Base-by-base conservation (phyloP, 1,284 basidiomycete genomes). In the Trichosporon inkin region DNA sequence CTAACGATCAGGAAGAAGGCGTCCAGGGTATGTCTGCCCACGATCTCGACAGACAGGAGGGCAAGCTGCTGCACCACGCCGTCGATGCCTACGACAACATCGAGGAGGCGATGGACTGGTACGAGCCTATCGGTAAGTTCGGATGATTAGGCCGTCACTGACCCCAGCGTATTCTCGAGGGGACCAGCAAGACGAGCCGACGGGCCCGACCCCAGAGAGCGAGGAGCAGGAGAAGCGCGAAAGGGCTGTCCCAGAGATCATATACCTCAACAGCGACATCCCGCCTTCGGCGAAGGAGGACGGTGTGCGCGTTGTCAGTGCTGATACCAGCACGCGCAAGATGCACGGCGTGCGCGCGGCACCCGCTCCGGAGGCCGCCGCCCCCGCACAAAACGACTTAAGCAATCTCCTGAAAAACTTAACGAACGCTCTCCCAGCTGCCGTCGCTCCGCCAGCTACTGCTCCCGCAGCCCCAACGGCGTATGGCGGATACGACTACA, bases 101-200 rank as follows among this genome's bases (percentile, higher is more conserved):
- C 28, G 66, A 68, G 19, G 63, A 62, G 34, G 60, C 44, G n/a
- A 67, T 71, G 11, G 69, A 71, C 10, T 76, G 74, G 74, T 70
- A 69, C 53, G 68, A 71, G 37, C 73, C 64, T 14, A 7, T 22
- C 5, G 28, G 60, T 58, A 20, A 63, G 62, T 62, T 16, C n/a
- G 10, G 3, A 14, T 13, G 16, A 28, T 28, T 34, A 3, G 0
- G 19, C 8, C 7, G 40, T 10, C 6, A 16, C 52, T 41, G 16
- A 44, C 24, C 8, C 0, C 54, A 51, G 55, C 51, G n/a, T 64
- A 62, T 39, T 28, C 24, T 14, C 44, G 22, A 2, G 44, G 44
- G 2, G 14, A 49, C 10, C 13, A 14, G 14, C 22, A 39, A n/a
- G 35, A 24, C 16, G 22, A n/a, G 38, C 32, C 13, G 57, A 37